Conservation (phyloP, 352 stramenopile genomes). For the Phytophthora citrophthora region DNA sequence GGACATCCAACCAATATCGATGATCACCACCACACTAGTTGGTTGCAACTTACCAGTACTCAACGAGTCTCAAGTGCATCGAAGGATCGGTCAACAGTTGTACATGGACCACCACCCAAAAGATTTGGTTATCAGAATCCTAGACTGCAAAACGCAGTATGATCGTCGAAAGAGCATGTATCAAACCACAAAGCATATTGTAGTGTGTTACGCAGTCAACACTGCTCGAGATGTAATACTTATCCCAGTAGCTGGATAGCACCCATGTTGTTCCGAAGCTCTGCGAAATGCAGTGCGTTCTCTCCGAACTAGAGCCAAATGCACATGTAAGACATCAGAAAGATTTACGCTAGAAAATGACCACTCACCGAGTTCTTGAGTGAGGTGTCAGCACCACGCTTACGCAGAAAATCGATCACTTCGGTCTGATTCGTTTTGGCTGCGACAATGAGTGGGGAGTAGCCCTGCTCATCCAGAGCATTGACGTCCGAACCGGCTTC, state of each 20-base stretch:
- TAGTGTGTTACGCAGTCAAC: background rate
- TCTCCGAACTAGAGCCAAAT: slow-evolving; percentile 54
- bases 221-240: background rate
- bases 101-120: background rate
- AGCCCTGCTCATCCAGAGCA: slow-evolving; percentile 60
- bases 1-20: slow-evolving; percentile 1
- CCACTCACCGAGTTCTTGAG: slow-evolving; percentile 50
- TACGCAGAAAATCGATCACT: slow-evolving; percentile 57
- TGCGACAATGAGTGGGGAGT: slow-evolving; percentile 72
- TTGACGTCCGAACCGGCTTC: slow-evolving; percentile 70
- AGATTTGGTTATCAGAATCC: background rate
- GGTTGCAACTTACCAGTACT: background rate
- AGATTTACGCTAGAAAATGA: background rate
- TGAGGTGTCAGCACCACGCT: slow-evolving; percentile 55
- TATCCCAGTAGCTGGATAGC: slow-evolving; percentile 51
- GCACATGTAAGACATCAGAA: background rate
- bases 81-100: background rate
- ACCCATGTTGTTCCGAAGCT: slow-evolving; percentile 59
- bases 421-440: slow-evolving; percentile 79
- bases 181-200: too few relatives aligned
- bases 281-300: slow-evolving; percentile 70
- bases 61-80: background rate
- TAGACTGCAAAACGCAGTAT: too few relatives aligned
- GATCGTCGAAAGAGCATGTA: background rate
- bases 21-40: slow-evolving; percentile 2